phyloP scores from a whole-genome alignment of 768 basidiomycete species.

The Termitomyces sp. region DNA sequence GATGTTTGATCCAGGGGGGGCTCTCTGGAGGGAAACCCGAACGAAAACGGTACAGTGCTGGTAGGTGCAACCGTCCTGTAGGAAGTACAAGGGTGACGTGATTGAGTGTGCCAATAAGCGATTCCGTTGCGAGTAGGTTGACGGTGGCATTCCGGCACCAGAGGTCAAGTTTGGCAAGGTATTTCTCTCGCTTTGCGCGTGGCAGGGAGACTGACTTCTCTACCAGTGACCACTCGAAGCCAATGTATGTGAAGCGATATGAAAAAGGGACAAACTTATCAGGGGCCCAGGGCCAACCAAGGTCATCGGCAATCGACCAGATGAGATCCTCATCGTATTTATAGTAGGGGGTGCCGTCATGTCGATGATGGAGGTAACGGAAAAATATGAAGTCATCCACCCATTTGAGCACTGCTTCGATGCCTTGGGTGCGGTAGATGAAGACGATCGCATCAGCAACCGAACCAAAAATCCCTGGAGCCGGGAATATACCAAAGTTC shows the following conservation, averaged over 20 bases:
- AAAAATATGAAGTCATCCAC: neutral
- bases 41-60: neutral
- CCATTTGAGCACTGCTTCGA: neutral
- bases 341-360: neutral
- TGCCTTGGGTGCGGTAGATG: neutral
- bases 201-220: neutral
- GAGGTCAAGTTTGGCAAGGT: neutral
- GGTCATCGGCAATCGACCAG: neutral
- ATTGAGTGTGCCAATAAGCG: neutral
- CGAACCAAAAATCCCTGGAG: neutral
- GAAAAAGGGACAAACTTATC: neutral
- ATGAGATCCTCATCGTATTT: neutral
- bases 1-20: neutral
- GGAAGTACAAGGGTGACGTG: neutral
- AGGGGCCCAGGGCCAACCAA: neutral
- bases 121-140: neutral
- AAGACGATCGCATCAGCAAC: neutral
- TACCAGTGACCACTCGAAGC: neutral
- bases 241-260: neutral
- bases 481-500: neutral
- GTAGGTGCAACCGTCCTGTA: neutral
- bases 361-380: neutral
- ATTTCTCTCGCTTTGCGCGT: neutral
- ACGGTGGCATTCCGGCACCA: fast-evolving
- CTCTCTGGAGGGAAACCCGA: too few species aligned